Evolutionary conservation across 257 asterid species (phyloP).

Genomic region (Gardenia jasminoides): DNA sequence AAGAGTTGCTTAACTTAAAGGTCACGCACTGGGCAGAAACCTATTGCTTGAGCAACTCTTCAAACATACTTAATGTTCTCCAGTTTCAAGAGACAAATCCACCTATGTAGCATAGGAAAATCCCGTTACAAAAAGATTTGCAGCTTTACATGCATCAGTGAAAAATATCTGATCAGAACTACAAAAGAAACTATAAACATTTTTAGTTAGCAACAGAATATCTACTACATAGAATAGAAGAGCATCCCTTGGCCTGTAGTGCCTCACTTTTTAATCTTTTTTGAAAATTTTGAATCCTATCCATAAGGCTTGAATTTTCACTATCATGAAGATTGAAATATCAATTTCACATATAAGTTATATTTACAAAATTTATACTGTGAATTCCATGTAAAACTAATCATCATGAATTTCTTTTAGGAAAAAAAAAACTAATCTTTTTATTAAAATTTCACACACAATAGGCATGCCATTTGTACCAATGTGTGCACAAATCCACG

Average conservation of each 20-base stretch:
- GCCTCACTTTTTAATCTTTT: background rate
- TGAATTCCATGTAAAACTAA: background rate
- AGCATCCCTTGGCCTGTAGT: background rate
- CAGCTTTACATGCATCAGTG: background rate
- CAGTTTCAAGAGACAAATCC: constrained; percentile 27
- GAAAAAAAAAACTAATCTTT: too few species aligned
- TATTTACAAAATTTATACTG: too few species aligned
- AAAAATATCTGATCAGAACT: background rate
- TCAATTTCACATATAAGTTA: background rate
- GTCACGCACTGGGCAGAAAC: constrained; percentile 52
- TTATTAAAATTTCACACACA: too few species aligned
- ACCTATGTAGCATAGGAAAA: constrained; percentile 27
- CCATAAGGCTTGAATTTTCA: background rate
- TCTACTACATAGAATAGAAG: background rate
- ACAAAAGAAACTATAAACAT: background rate
- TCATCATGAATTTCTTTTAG: background rate
- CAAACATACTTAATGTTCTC: constrained; percentile 37
- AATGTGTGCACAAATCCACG: background rate
- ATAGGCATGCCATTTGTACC: background rate
- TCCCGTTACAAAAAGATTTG: constrained; percentile 29
- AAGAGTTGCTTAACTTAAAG: constrained; percentile 56
- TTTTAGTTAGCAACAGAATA: background rate
- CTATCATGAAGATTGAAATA: too few species aligned
- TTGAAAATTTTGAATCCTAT: background rate
- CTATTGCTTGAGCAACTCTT: constrained; percentile 46